Evolutionary conservation across 2,329 filamentous ascomycete genomes (phyloP), one percentile per base, ranked within the genome.

Genomic region (Pezizomycotina sp.): DNA sequence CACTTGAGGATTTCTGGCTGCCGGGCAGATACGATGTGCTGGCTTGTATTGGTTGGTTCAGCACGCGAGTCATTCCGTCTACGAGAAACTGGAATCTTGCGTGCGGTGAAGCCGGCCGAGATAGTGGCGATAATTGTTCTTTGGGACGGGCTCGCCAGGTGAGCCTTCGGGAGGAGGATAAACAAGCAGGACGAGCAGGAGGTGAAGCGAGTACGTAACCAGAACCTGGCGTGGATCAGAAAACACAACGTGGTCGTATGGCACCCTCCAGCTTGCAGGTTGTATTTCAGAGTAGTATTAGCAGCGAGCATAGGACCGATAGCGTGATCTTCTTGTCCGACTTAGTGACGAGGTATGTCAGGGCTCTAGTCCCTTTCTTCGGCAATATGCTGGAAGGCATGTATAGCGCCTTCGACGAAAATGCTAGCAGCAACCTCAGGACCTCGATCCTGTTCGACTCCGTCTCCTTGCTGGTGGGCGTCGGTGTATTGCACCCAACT

Each of bases 41-140:
- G 27, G 82, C 77, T 59, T 92, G 82, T 45, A 93, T 73, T 15
- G 86, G 86, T 50, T 93, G 86, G 50, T 91, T 89, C 32, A 98
- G 63, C 30, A 95, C 80, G 50, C 83, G 72, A 1, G 77, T 84
- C 76, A 93, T 92, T 31, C 84, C 84, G 54, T 93, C 84, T 7
- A 91, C 80, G 15, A 95, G 73, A 55, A 98, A 98, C 56, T 98
- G 89, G 52, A 98, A 95, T 98, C 89, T 56, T 93, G 83, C 1
- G 86, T 80, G 29, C 89, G 72, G 58, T 95, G 89, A 28, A 98
- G 60, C 23, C 86, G 72, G 19, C 89, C 81, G 19, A 92, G 69
- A 48, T 91, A 93, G 56, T 93, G 82, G 10, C 89, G 77, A 55
- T 91, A 95, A 53, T 75, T 86, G 56, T 98, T 98, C 61, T 91